Evolutionary conservation across 352 stramenopile genomes (phyloP), one percentile per base, ranked within the genome.

Genomic region (Phytophthora pinifolia): DNA sequence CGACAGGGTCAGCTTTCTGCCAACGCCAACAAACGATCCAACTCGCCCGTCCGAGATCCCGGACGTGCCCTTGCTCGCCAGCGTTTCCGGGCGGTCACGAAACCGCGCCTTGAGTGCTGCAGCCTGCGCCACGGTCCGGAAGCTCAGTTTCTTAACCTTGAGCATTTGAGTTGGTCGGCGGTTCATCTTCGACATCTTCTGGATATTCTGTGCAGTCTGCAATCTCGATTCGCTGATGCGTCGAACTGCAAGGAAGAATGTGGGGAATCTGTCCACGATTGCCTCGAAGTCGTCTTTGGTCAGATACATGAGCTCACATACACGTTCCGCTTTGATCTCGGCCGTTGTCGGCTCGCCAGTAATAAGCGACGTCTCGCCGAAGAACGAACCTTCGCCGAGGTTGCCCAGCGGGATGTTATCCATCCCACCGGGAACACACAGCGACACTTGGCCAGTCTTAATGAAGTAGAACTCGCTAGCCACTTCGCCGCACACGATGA

Each of bases 381-480:
- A 92, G 54, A 89, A 92, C 0, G 76, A 89, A 7, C 82, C 82
- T 62, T 88, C 82, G 9, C 73, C 70, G 1, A 92, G 74, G 29
- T 84, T 86, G 5, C 79, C 81, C 4, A 92, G 38, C 15, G 83
- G 78, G 25, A 86, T 61, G 7, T 65, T 55, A 10, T 70, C 43
- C 2, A 66, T 44, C 3, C 68, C 37, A 2, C 52, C 52, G 5
- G 58, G 58, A 4, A 86, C 73, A n/a, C 64, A 79, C 1, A 88
- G 59, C 9, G 72, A 85, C 9, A 89, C 82, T 27, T 72, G 70
- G 1, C 75, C 79, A 43, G 67, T 74, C 42, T 85, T 86, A 47
- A 92, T 89, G 30, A 92, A 88, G 52, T 89, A 92, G 45, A 92
- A 89, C 59, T 89, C 76, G 17, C 46, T 72, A 27, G 62, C 70